Evolutionary conservation across 176 grass and related monocot species (phyloP), one percentile per base, ranked within the genome.

Genomic region (Carex littledalei): DNA sequence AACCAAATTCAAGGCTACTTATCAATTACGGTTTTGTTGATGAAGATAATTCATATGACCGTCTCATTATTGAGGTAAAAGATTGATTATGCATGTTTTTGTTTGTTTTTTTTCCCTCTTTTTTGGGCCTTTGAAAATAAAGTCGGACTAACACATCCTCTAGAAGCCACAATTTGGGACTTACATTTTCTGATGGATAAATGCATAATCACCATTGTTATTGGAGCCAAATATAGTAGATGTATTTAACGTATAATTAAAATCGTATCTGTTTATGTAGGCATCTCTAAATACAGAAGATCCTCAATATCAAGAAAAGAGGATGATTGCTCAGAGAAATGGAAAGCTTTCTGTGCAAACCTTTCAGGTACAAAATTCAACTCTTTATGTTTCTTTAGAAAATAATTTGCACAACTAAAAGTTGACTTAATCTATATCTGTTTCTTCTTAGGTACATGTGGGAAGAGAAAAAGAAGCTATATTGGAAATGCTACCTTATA

Each of bases 11-110:
- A 32, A 93, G 96, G 78, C 73, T 99, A 81, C 93, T 99, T 88
- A 86, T 99, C 45, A 99, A 99, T 75, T 99, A 99, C 81, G 96
- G 96, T 79, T 95, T 99, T 92, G 91, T 99, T 81, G 96, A 99
- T 41, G 93, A 99, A 92, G 88, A 99, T 81, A 99, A 99, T 91
- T 93, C 91, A 45, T 99, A 88, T 87, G 96, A 99, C 55, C 96
- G 93, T 58, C 91, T 99, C 84, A 59, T 86, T 21, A 88, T 99
- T 62, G 96, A 99, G 96, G 96, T 99, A 57, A 50, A 81, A 12
- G 66, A 64, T 57, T 34, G 11, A 53, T 82, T 75, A 57, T 16
- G 34, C 34, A 57, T 65, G n/a, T 26, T 69, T 74, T 79, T 84
- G 56, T 72, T 43, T 79, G 16, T 78, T 54, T 17, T 79, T 41